Evolutionary conservation across 2,329 filamentous ascomycete genomes (phyloP), one percentile per base, ranked within the genome.

Genomic region (Aspergillus phoenicis): DNA sequence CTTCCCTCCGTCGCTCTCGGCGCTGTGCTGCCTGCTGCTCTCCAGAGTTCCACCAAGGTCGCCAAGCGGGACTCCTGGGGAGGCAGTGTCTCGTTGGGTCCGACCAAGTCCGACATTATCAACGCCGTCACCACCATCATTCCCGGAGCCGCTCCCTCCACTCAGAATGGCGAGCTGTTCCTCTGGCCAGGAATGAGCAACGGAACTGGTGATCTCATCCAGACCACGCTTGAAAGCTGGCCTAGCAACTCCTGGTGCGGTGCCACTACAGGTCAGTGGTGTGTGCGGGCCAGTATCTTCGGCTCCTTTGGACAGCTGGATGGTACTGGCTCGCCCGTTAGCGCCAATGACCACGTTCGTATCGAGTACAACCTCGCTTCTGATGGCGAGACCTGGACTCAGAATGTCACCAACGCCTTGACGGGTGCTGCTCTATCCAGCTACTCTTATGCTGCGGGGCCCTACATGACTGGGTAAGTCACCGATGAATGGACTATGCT

Each of bases 131-230:
- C 78, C 7, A 78, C 73, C 5, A 61, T 80, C n/a, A 74, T 77
- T 38, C 78, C 78, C 1, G 78, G 78, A 22, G 61, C 66, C 1
- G 75, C 77, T 0, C 78, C 78, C 6, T 47, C 70, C 0, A 73
- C 71, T 0, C 78, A 80, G 53, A 74, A 70, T 28, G 78, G 78
- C 4, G 68, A 69, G 33, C 71, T 81, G 0, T 79, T 78, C 66
- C 71, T 81, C 38, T 81, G 77, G 77, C 79, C 78, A 6, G 78
- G 78, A 5, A 80, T 81, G 75, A 78, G 75, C 56, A 81, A 80
- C 62, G 77, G 78, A 41, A 81, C 78, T 3, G 77, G 78, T 1
- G 74, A 81, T 53, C 68, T 81, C 15, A 66, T 81, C 49, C 78
- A 80, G 61, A 77, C 77, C 0, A 80, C 77, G 0, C 68, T 80